Evolutionary conservation across 2,329 filamentous ascomycete genomes (phyloP), one percentile per base, ranked within the genome.

Genomic region (Sodiomyces alkalinus): DNA sequence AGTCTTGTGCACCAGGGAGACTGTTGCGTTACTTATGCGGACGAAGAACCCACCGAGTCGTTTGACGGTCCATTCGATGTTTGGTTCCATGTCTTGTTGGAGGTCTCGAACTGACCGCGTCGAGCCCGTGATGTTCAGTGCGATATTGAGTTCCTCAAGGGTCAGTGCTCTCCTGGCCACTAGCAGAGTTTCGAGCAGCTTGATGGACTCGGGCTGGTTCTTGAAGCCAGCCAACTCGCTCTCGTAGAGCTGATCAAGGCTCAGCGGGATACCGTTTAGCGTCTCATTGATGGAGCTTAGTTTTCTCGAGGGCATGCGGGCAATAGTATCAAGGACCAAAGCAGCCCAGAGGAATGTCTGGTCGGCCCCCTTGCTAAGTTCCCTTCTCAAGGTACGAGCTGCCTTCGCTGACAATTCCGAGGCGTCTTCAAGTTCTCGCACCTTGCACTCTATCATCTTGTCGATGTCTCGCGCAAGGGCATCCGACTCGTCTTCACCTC

Each of bases 21-120:
- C 33, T 2, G 19, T 29, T 3, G 23, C 32, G 24, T 32, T 17
- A 9, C 26, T 32, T 10, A 34, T 25, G 5, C 33, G 18, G 5
- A 34, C 20, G 14, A 34, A 34, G 6, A 32, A 34, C 5, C 33
- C 33, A 3, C 33, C 33, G 2, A 34, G 9, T 6, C 18, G 10
- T n/a, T 34, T 34, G 19, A 34, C 26, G 0, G 33, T 34, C 11
- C 31, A 34, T 3, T 32, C 33, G 3, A 26, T 12, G 15, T 29
- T 13, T 2, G 33, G 33, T 9, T 34, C 33, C 2, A 27, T 11
- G 14, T 34, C 33, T 3, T 2, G 3, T 8, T 29, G 12, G 0
- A 34, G 26, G 2, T n/a, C 16, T 4, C 17, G 3, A 0, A 29
- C 7, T 3, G 21, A 29, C 1, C 8, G 5, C 3, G 22, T 7